Base-by-base conservation (phyloP, 805 yeast genomes). In the Yamadazyma paraphyllophila region DNA sequence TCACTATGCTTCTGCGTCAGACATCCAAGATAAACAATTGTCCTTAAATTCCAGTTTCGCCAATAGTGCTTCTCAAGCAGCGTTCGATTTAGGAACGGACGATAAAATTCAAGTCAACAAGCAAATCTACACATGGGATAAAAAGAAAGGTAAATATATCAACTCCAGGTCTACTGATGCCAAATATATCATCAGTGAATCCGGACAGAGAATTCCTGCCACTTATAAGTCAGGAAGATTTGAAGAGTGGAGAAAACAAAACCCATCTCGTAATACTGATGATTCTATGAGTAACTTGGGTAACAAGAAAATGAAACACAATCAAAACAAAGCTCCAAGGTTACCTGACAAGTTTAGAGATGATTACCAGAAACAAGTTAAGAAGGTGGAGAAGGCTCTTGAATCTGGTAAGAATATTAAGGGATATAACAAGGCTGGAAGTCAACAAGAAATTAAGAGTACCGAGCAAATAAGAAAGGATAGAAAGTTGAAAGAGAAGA, bases 171-270 rank as follows among this genome's bases (percentile, higher is more conserved):
- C 94, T 51, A 72, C 83, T 15, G 96, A 88, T 59, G 80, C 84
- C 67, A 91, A 88, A 68, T 92, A 76, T 66, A 94, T 94, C 58
- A 84, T 89, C 52, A 96, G 98, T 50, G 99, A 94, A 64, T 84
- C 88, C 64, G 99, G 99, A 7, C 90, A 85, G 57, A 81, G 80
- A 61, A 81, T 94, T 40, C 97, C 98, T 6, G 98, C 99, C 1
- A 77, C 94, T 11, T 89, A 83, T 69, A 78, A 88, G 60, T 83
- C 96, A 2, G 99, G 99, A 38, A 82, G 88, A 53, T 94, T 81
- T 59, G 98, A 91, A 45, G 85, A 83, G 36, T 94, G 99, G 99
- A 86, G 86, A 61, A 76, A 82, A 52, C 80, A 82, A 32, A 35
- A 51, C 34, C 48, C 51, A 13, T 13, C 29, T 16, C 15, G 39